Conservation (phyloP, 176 grass and related monocot species). For the Elymus sibiricus region DNA sequence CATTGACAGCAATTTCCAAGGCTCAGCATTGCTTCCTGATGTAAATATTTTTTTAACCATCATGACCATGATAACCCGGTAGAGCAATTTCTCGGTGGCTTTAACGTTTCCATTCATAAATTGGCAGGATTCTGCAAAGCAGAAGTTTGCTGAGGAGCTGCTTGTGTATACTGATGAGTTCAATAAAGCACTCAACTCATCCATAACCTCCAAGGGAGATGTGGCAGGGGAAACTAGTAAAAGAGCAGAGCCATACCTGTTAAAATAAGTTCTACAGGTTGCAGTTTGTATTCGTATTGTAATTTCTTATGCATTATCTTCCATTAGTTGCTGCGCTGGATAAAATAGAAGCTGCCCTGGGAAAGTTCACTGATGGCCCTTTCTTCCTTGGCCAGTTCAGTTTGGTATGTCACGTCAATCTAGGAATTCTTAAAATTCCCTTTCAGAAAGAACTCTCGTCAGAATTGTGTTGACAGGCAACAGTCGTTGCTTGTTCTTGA, state of each 20-base stretch:
- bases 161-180: conserved; percentile 52
- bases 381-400: conserved; percentile 92
- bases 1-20: conserved; percentile 65
- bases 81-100: background rate
- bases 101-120: background rate
- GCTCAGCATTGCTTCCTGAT: conserved; percentile 61
- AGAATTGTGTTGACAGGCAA: too few relatives aligned
- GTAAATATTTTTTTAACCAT: conserved; percentile 36
- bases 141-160: conserved; percentile 71
- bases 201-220: conserved; percentile 45
- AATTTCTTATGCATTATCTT: conserved; percentile 1
- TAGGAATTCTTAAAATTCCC: background rate
- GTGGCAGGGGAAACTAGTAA: conserved; percentile 44
- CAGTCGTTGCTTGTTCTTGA: too few relatives aligned
- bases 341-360: conserved; percentile 73
- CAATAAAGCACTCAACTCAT: conserved; percentile 25
- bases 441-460: too few relatives aligned
- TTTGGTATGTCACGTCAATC: conserved; percentile 38
- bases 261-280: background rate
- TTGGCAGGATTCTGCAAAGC: conserved; percentile 61
- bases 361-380: conserved; percentile 70
- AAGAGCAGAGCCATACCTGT: background rate
- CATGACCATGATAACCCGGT: background rate
- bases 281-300: conserved; percentile 12
- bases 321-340: conserved; percentile 62